Evolutionary conservation across 2,329 filamentous ascomycete species (phyloP).

Genomic region (Penicillium sclerotigenum): DNA sequence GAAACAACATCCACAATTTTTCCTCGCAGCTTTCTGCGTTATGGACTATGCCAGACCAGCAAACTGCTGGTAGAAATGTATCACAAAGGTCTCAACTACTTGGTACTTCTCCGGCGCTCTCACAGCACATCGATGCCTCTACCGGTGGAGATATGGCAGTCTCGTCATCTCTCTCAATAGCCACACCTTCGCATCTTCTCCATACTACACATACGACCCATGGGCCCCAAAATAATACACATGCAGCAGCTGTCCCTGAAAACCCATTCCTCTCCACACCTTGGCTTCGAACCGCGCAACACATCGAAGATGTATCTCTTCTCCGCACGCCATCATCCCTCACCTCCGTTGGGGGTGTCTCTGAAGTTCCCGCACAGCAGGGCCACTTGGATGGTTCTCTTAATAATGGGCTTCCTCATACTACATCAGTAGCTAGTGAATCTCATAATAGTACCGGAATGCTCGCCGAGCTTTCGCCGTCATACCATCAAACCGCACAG

Average conservation of each 20-base stretch:
- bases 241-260: constrained; percentile 8
- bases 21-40: constrained; percentile 31
- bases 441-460: constrained; percentile 17
- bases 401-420: constrained; percentile 13
- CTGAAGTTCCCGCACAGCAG: constrained; percentile 19
- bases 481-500: constrained; percentile 23
- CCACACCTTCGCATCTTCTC: constrained; percentile 10
- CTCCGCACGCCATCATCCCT: constrained; percentile 32
- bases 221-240: constrained; percentile 2
- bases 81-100: not conserved
- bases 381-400: constrained; percentile 18
- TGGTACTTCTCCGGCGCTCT: constrained; percentile 1
- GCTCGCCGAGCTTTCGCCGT: constrained; percentile 23
- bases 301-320: constrained; percentile 27
- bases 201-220: not conserved
- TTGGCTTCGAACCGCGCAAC: constrained; percentile 29
- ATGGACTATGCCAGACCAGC: constrained; percentile 23
- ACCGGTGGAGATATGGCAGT: constrained; percentile 5
- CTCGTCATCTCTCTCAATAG: constrained; percentile 3
- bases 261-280: constrained; percentile 26
- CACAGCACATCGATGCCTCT: constrained; percentile 10
- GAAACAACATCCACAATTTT: constrained; percentile 27
- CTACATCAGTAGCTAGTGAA: constrained; percentile 21
- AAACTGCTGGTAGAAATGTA: not conserved
- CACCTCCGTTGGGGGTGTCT: constrained; percentile 19